phyloP scores from a whole-genome alignment of 495 filamentous ascomycete species.

The Neurospora hispaniola region DNA sequence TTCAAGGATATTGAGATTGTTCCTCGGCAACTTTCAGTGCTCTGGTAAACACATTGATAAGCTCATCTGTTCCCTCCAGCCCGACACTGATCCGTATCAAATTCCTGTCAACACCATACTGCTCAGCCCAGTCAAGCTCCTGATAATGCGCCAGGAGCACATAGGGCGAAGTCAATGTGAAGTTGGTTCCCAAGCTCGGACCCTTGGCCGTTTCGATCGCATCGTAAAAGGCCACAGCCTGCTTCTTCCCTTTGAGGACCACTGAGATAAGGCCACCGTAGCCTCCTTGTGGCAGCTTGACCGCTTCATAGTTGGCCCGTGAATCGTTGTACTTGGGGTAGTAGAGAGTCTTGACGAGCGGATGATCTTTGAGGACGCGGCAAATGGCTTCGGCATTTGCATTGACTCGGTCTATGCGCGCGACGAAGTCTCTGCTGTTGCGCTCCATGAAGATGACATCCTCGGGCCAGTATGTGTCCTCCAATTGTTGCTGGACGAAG shows the following conservation, averaged over 20 bases:
- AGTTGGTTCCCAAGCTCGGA: constrained; percentile 92
- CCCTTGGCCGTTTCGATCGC: constrained; percentile 81
- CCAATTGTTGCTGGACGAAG: constrained; percentile 51
- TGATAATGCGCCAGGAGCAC: constrained; percentile 84
- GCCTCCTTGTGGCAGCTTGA: constrained; percentile 63
- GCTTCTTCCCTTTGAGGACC: constrained; percentile 57
- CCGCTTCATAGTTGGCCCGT: constrained; percentile 62
- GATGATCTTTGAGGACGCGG: constrained; percentile 44
- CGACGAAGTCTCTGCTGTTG: constrained; percentile 86
- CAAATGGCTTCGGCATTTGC: constrained; percentile 76
- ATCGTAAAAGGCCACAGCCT: constrained; percentile 78
- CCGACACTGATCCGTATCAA: constrained; percentile 85
- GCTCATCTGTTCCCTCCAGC: constrained; percentile 61
- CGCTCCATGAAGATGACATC: constrained; percentile 91
- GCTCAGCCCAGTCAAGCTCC: constrained; percentile 81
- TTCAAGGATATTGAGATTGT: neutral
- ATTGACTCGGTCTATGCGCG: constrained; percentile 76
- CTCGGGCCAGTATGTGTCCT: constrained; percentile 88
- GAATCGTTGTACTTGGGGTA: constrained; percentile 76
- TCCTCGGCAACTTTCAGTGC: constrained; percentile 39
- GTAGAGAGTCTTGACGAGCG: constrained; percentile 66
- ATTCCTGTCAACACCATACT: constrained; percentile 66
- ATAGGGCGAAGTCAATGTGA: constrained; percentile 83
- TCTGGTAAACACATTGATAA: constrained; percentile 39
- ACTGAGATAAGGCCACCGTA: constrained; percentile 87